Percentiles rank a stretch among this genome's conserved stretches.
Evolutionary conservation across 2,329 filamentous ascomycete species (phyloP).

Genomic region (Penicillium thymicola): DNA sequence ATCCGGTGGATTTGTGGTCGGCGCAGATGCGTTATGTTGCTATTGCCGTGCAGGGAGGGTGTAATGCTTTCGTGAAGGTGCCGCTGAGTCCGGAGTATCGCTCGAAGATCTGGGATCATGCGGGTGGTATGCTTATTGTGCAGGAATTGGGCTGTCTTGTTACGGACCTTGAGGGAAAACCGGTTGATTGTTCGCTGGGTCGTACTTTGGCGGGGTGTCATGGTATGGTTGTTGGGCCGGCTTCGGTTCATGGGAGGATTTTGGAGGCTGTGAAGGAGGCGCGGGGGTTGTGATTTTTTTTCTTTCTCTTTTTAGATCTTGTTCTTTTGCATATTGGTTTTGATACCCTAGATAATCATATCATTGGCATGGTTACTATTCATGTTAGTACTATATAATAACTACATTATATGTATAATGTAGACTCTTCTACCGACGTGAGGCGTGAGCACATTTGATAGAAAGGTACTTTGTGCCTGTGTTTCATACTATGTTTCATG

Average conservation of each 20-base stretch:
- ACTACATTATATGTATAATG: not conserved
- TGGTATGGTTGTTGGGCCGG: constrained; percentile 43
- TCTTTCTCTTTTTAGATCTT: not conserved
- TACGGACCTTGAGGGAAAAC: constrained; percentile 50
- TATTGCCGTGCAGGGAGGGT: constrained; percentile 47
- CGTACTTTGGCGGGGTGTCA: constrained; percentile 39
- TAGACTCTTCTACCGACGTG: not conserved
- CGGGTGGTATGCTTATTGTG: constrained; percentile 52
- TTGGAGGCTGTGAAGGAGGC: constrained; percentile 29
- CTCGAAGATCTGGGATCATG: constrained; percentile 56
- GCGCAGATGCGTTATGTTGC: constrained; percentile 55
- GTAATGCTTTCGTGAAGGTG: constrained; percentile 50
- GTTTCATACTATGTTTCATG: not conserved
- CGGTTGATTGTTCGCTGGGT: constrained; percentile 48
- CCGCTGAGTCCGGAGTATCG: constrained; percentile 44
- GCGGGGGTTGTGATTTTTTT: constrained; percentile 16
- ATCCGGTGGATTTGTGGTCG: constrained; percentile 50
- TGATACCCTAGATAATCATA: constrained; percentile 11
- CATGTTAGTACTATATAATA: not conserved
- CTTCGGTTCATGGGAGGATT: constrained; percentile 33
- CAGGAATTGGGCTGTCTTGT: constrained; percentile 51
- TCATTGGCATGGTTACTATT: constrained; percentile 7
- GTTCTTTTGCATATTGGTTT: not conserved
- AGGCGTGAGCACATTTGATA: not conserved
- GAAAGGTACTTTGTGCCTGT: not conserved